A percentile compares a stretch with the other conserved stretches of the same genome.
Evolutionary conservation across 768 basidiomycete genomes (phyloP).

Genomic region (Agrocybe chaxingu): DNA sequence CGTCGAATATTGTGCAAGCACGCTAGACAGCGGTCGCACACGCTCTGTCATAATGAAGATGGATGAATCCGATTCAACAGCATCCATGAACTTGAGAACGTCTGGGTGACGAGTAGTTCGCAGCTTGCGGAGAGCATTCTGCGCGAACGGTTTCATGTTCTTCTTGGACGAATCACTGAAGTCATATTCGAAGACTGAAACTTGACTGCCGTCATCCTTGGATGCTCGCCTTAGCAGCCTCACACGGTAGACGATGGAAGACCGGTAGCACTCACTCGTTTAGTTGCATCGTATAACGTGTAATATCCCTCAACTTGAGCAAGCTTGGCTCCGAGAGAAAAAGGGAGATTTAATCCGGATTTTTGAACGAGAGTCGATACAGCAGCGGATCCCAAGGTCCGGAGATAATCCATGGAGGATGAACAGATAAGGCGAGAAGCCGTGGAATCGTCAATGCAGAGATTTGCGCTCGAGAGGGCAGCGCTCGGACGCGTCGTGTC

Average conservation of each 20-base stretch:
- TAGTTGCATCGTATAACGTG: slow-evolving; percentile 83
- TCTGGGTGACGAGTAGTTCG: slow-evolving; percentile 93
- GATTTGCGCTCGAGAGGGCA: no score
- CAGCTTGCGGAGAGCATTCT: slow-evolving; percentile 87
- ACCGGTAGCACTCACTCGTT: slow-evolving; percentile 52
- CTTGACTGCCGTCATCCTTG: slow-evolving; percentile 82
- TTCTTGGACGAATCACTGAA: slow-evolving; percentile 56
- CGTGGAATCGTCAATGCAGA: no score
- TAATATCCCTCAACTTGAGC: slow-evolving; percentile 72
- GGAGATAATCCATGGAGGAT: slow-evolving; percentile 71
- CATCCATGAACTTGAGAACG: slow-evolving; percentile 93
- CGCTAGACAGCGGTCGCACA: slow-evolving; percentile 67
- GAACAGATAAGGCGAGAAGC: neutral
- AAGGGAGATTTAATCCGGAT: slow-evolving; percentile 87
- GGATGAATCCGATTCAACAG: slow-evolving; percentile 80
- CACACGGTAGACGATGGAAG: neutral
- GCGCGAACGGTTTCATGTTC: slow-evolving; percentile 70
- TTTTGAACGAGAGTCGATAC: slow-evolving; percentile 91
- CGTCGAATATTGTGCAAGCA: slow-evolving; percentile 59
- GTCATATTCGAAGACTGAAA: slow-evolving; percentile 94
- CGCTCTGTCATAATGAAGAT: slow-evolving; percentile 96
- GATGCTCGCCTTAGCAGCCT: slow-evolving; percentile 13
- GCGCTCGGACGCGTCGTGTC: no score
- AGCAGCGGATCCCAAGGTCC: slow-evolving; percentile 80
- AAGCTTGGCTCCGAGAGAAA: slow-evolving; percentile 75